Base-by-base conservation (phyloP, 768 basidiomycete species). In the Trametes coccinea region DNA sequence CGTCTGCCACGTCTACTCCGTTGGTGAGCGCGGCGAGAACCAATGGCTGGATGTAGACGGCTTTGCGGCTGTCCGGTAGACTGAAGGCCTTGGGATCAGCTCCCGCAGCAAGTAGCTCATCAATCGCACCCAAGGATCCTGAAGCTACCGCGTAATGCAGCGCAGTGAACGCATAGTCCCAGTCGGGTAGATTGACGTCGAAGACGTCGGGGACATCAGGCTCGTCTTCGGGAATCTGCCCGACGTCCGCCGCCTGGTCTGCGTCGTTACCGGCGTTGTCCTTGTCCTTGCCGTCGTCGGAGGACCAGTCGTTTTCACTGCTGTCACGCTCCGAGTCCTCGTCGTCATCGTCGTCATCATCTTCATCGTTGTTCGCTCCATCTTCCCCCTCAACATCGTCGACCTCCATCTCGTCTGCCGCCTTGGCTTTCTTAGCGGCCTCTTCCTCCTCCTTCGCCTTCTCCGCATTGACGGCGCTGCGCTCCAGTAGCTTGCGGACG, bases 151-250 rank as follows among this genome's bases (percentile, higher is more conserved):
- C 85, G 66, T 82, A 83, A 30, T 73, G 73, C 30, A 87, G 74
- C 2, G 86, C 78, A 1, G 81, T 78, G 61, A 84, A 79, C 3
- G 77, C 76, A 57, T 81, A 78, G 67, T 87, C 86, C 86, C 85
- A 88, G 68, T 87, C 85, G 0, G 76, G 56, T 1, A 75, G 73
- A 47, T 85, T 76, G 62, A 86, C 66, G 46, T 84, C 81, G n/a
- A 87, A 74, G 34, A 87, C 73, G 59, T 87, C 85, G 0, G 83
- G 83, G 39, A 74, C 73, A 46, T 82, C 79, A 3, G 74, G 71
- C 5, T 79, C 72, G 65, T 84, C 83, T 44, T 84, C 84, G 0
- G 79, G 80, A 5, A 81, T 71, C 47, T 80, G 78, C 10, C 72
- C 72, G 53, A 68, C 72, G 31, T 73, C 72, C 5, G 70, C 69